These are phyloP conservation scores for Populus trichocarpa DNA, from an alignment of 441 rosid species.

Conservation along the genomic window DNA sequence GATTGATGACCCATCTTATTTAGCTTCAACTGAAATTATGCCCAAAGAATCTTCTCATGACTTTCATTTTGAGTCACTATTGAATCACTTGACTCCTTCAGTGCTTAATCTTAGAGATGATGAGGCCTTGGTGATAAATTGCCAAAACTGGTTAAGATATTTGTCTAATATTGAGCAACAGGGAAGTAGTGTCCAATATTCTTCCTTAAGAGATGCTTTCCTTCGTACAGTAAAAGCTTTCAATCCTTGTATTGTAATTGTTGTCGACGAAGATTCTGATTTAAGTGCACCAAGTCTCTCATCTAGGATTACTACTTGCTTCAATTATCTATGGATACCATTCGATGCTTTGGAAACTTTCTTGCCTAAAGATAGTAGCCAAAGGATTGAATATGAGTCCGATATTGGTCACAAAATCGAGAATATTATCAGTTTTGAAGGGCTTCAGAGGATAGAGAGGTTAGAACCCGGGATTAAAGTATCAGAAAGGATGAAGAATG, in stretches of 20 bases:
- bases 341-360: slow-evolving; percentile 65
- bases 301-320: slow-evolving; percentile 49
- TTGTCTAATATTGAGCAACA: slow-evolving; percentile 33
- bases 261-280: slow-evolving; percentile 63
- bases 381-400: slow-evolving; percentile 55
- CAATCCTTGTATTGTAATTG: slow-evolving; percentile 36
- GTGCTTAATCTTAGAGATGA: slow-evolving; percentile 32
- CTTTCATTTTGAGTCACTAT: slow-evolving; percentile 29
- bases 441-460: slow-evolving; percentile 51
- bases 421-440: slow-evolving; percentile 52
- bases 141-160: slow-evolving; percentile 62
- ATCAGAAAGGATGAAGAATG: slow-evolving; percentile 44
- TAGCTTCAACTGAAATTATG: not conserved
- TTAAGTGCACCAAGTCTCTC: slow-evolving; percentile 39
- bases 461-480: slow-evolving; percentile 41
- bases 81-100: slow-evolving; percentile 30
- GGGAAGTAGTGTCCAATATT: not conserved
- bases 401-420: slow-evolving; percentile 59
- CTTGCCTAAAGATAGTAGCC: slow-evolving; percentile 51
- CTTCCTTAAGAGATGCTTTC: slow-evolving; percentile 35
- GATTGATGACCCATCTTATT: slow-evolving; percentile 23
- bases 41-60: not conserved
- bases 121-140: slow-evolving; percentile 56
- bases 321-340: slow-evolving; percentile 70
- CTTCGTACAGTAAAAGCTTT: slow-evolving; percentile 36